A percentile compares a stretch with the other conserved stretches of the same genome.
phyloP scores from a whole-genome alignment of 805 yeast species.

The Tetrapisispora pingtungensis region DNA sequence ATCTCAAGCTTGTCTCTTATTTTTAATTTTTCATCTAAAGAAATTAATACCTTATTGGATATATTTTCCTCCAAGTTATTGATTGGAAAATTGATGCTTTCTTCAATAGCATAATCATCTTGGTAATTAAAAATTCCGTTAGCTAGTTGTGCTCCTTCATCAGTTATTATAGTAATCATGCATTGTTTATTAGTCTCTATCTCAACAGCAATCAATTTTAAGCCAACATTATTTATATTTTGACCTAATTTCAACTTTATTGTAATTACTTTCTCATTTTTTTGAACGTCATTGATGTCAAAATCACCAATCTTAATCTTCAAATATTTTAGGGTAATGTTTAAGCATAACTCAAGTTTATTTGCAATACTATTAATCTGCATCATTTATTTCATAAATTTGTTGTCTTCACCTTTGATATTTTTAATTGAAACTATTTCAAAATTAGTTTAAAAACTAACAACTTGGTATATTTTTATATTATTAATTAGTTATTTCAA shows the following conservation, averaged over 20 bases:
- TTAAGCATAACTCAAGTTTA: constrained; percentile 5
- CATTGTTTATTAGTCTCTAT: constrained; percentile 7
- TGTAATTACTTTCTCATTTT: background rate
- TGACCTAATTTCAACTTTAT: constrained; percentile 4
- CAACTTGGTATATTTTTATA: background rate
- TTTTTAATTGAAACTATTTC: too few relatives aligned
- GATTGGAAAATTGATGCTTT: constrained; percentile 7
- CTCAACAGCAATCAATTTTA: constrained; percentile 7
- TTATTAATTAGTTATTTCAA: background rate
- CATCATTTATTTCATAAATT: background rate
- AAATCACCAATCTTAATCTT: background rate
- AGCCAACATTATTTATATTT: background rate
- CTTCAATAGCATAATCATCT: constrained; percentile 5
- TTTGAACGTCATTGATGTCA: background rate
- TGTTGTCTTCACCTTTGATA: too few relatives aligned
- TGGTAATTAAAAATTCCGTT: constrained; percentile 13
- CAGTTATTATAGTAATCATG: constrained; percentile 11
- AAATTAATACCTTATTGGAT: background rate
- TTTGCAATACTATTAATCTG: constrained; percentile 3
- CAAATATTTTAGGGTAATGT: constrained; percentile 5
- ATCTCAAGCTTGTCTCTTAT: background rate
- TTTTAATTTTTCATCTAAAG: background rate
- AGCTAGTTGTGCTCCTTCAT: constrained; percentile 7
- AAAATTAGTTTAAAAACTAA: too few relatives aligned
- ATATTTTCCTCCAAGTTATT: background rate